Percentiles rank a stretch among this genome's conserved stretches.
Evolutionary conservation across 441 rosid species (phyloP).

Genomic region (Omphalea diandra): DNA sequence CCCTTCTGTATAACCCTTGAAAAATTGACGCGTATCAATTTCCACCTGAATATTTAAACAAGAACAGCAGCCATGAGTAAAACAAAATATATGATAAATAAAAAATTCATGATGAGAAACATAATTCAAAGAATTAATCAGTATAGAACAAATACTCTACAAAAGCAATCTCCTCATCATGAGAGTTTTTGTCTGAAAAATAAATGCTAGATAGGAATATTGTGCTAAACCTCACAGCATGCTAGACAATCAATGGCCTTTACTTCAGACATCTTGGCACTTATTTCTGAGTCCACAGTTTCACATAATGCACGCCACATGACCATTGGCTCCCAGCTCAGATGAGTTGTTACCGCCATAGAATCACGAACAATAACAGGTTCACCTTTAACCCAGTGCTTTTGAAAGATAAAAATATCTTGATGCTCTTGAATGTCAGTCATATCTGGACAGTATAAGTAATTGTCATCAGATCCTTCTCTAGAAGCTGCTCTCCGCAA

Average conservation of each 20-base stretch:
- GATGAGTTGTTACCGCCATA: conserved; percentile 52
- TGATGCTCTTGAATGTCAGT: conserved; percentile 38
- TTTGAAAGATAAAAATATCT: conserved; percentile 52
- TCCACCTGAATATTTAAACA: conserved; percentile 51
- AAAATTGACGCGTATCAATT: conserved; percentile 63
- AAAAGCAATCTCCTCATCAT: not conserved
- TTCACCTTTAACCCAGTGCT: conserved; percentile 80
- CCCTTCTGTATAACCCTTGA: conserved; percentile 77
- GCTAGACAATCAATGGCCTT: conserved; percentile 90
- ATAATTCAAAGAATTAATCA: not conserved
- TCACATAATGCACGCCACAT: conserved; percentile 94
- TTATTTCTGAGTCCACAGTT: conserved; percentile 41
- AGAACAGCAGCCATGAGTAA: conserved; percentile 16
- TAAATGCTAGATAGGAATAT: conserved; percentile 10
- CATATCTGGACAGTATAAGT: conserved; percentile 58
- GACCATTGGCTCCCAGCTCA: conserved; percentile 98
- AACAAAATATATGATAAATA: not conserved
- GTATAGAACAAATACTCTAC: not conserved
- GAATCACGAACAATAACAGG: conserved; percentile 72
- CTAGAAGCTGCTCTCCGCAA: conserved; percentile 51
- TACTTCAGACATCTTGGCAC: conserved; percentile 62
- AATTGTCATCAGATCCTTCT: conserved; percentile 52
- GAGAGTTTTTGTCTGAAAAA: not conserved
- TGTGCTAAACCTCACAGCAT: conserved; percentile 58
- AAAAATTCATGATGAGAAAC: not conserved